phyloP scores from a whole-genome alignment of 225 moss, liverwort and hornwort species.

The Bryum argenteum region DNA sequence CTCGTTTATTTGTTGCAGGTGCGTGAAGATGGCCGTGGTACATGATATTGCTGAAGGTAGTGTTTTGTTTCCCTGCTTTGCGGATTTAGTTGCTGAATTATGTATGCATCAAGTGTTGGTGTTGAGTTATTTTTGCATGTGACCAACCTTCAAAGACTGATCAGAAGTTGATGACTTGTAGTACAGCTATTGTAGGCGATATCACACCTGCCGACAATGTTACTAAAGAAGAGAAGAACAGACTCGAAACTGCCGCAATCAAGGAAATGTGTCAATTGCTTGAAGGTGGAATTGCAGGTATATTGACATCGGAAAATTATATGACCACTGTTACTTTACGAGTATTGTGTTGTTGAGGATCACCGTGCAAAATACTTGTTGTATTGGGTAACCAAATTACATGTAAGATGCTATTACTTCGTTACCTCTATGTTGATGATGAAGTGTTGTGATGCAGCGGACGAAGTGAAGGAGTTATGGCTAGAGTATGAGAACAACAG shows the following conservation, averaged over 20 bases:
- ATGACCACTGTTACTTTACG: not conserved
- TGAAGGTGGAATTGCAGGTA: slow-evolving; percentile 72
- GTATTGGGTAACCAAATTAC: slow-evolving; percentile 12
- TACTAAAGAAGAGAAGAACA: slow-evolving; percentile 94
- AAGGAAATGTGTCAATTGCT: slow-evolving; percentile 81
- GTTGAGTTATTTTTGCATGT: slow-evolving; percentile 11
- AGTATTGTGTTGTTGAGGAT: slow-evolving; percentile 15
- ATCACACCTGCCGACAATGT: slow-evolving; percentile 86
- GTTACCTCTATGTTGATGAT: slow-evolving; percentile 27
- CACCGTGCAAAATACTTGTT: not conserved
- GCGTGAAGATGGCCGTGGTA: slow-evolving; percentile 99
- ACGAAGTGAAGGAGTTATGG: slow-evolving; percentile 94
- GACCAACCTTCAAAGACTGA: slow-evolving; percentile 21
- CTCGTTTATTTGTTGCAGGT: slow-evolving; percentile 45
- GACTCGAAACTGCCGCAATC: slow-evolving; percentile 85
- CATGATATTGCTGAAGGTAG: slow-evolving; percentile 95
- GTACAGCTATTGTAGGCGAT: slow-evolving; percentile 89
- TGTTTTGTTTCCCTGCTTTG: slow-evolving; percentile 21
- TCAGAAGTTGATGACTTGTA: slow-evolving; percentile 17
- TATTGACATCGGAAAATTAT: not conserved
- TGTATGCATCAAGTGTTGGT: not conserved
- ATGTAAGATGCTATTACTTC: not conserved
- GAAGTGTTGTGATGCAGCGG: slow-evolving; percentile 53
- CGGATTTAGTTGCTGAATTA: slow-evolving; percentile 23
- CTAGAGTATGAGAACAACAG: slow-evolving; percentile 92